phyloP scores from a whole-genome alignment of 1,284 basidiomycete species.

The Ceratobasidium papillatum region DNA sequence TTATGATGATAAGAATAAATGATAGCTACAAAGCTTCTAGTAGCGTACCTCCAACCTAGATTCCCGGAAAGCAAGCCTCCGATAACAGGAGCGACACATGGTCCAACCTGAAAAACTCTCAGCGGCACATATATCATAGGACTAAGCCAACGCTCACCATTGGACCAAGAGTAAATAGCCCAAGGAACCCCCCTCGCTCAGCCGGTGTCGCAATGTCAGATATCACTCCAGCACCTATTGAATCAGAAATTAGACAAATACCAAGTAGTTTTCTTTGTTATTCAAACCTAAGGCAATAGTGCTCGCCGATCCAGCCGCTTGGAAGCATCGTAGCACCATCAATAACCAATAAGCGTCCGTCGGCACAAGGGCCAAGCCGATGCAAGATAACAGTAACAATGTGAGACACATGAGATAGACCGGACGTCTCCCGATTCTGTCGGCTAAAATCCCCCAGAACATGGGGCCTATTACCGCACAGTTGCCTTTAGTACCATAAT shows the following conservation, averaged over 20 bases:
- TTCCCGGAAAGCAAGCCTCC: conserved; percentile 46
- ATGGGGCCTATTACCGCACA: conserved; percentile 60
- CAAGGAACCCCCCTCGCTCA: conserved; percentile 65
- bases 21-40: neutral
- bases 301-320: conserved; percentile 68
- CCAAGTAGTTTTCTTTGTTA: neutral
- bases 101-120: conserved; percentile 20
- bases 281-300: conserved; percentile 62
- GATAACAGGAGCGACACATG: conserved; percentile 46
- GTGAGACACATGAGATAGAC: conserved; percentile 63
- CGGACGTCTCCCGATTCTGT: conserved; percentile 64
- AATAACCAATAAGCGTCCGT: conserved; percentile 68
- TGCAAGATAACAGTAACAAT: conserved; percentile 62
- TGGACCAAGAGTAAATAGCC: conserved; percentile 56
- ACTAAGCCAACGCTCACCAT: conserved; percentile 1
- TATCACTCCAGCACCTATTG: conserved; percentile 64
- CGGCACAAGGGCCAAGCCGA: conserved; percentile 68
- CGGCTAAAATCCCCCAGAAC: conserved; percentile 68
- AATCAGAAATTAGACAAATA: conserved; percentile 10
- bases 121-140: neutral
- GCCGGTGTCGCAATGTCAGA: conserved; percentile 63
- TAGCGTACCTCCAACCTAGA: conserved; percentile 46
- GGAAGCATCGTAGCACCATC: conserved; percentile 67
- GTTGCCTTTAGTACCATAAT: neutral
- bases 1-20: conserved; percentile 50